phyloP scores from a whole-genome alignment of 2,329 filamentous ascomycete species.

The Neopestalotiopsis clavispora region DNA sequence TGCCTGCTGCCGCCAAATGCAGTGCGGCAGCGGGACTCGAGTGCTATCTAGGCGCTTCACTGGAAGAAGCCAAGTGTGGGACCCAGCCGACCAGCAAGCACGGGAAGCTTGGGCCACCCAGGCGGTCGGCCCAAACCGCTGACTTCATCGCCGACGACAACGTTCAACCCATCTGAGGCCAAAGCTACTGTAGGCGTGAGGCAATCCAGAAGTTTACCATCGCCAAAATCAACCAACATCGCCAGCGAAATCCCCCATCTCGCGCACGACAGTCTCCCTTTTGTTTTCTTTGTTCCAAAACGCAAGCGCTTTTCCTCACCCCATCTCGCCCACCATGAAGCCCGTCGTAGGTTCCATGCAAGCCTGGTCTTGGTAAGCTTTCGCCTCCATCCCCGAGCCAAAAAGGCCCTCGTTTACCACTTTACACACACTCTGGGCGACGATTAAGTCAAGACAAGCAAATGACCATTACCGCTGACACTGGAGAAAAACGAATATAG shows the following conservation, averaged over 20 bases:
- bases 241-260: not conserved
- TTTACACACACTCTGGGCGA: not conserved
- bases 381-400: slow-evolving; percentile 3
- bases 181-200: not conserved
- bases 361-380: slow-evolving; percentile 88
- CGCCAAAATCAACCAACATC: not conserved
- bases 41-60: not conserved
- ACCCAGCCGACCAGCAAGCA: not conserved
- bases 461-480: not conserved
- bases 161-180: slow-evolving; percentile 12
- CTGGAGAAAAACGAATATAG: slow-evolving; percentile 52
- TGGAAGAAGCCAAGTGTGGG: too few species aligned
- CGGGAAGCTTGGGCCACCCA: slow-evolving; percentile 13
- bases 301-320: slow-evolving; percentile 11
- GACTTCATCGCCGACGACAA: slow-evolving; percentile 17
- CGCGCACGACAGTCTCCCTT: not conserved
- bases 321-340: slow-evolving; percentile 75
- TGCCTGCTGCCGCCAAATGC: too few species aligned
- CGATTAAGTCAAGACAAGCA: too few species aligned
- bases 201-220: not conserved
- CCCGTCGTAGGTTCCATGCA: slow-evolving; percentile 89
- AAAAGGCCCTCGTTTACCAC: not conserved
- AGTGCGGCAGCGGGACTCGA: too few species aligned
- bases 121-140: not conserved
- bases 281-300: not conserved